Base-by-base conservation (phyloP, 495 filamentous ascomycete species). In the Penicillium bovifimosum region DNA sequence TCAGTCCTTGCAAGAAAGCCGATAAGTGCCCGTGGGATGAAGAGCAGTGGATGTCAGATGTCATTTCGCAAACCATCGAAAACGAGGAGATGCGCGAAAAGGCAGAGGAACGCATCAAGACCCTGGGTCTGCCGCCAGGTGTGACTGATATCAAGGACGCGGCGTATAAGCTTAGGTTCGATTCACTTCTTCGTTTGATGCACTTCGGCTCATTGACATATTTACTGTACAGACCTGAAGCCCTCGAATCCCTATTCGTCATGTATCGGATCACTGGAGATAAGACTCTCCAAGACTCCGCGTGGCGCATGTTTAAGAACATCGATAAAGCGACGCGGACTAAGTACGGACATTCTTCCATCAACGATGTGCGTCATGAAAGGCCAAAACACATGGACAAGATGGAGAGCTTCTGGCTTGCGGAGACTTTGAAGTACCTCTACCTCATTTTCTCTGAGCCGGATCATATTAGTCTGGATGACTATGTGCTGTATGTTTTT, bases 391-490 rank as follows among this genome's bases (percentile, higher is more conserved):
- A 73, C 29, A 55, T 65, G 27, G 73, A 81, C 47, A 72, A 74
- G 26, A 81, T 81, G 78, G 78, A 81, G 60, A 80, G 76, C 44
- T 80, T 79, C 54, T 80, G 78, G 79, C 64, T 81, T 47, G 85
- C 88, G 6, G 90, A 95, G 69, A 93, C 90, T 14, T 71, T 95
- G 54, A 98, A 96, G 64, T 96, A 97, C 64, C 95, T 96, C 54
- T 97, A 93, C 58, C 65, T 96, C 53, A 76, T 96, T 52, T 98
- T 91, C 67, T 85, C 80, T 17, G 81, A 85, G 49, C 83, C 86
- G 5, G 75, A 80, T 53, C 65, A 83, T 43, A 69, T 91, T 26
- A 85, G 77, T 66, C 68, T 95, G 63, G 85, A 88, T 63, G 78
- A 85, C 14, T 88, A 80, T 70, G 82, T 87, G 34, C 62, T 87